A percentile compares a stretch with the other conserved stretches of the same genome.
Evolutionary conservation across 169 alveolate genomes (phyloP).

Genomic region (Cryptosporidium canis): DNA sequence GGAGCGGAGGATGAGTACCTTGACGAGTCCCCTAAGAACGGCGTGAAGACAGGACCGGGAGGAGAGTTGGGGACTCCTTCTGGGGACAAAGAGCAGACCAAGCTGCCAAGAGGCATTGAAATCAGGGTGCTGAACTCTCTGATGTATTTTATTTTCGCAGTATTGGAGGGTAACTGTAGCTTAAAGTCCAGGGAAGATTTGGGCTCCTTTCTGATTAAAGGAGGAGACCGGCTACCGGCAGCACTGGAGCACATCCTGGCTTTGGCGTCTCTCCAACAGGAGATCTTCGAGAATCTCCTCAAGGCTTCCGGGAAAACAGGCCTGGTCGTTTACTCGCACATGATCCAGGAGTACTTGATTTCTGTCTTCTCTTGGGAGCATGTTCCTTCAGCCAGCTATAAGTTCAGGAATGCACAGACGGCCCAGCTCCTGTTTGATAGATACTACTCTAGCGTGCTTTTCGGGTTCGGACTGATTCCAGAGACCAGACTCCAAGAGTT

Average conservation of each 20-base stretch:
- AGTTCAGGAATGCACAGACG: neutral
- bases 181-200: too few species aligned
- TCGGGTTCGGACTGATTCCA: slow-evolving; percentile 14
- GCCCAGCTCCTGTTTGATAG: neutral
- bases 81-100: too few species aligned
- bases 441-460: slow-evolving; percentile 19
- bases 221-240: neutral
- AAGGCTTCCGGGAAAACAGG: slow-evolving; percentile 48
- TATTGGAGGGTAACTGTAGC: too few species aligned
- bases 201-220: too few species aligned
- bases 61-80: neutral
- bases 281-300: neutral
- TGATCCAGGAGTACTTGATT: slow-evolving; percentile 16
- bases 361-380: slow-evolving; percentile 5
- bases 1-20: neutral
- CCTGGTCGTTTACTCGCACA: slow-evolving; percentile 13
- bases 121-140: too few species aligned
- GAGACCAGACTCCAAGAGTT: neutral
- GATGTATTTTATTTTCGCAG: too few species aligned
- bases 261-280: neutral
- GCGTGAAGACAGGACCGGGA: neutral
- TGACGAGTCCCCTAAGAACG: neutral
- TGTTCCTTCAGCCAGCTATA: neutral
- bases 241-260: neutral
- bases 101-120: too few species aligned